Conservation (phyloP, 1,284 basidiomycete genomes). For the Vanrija sp. region DNA sequence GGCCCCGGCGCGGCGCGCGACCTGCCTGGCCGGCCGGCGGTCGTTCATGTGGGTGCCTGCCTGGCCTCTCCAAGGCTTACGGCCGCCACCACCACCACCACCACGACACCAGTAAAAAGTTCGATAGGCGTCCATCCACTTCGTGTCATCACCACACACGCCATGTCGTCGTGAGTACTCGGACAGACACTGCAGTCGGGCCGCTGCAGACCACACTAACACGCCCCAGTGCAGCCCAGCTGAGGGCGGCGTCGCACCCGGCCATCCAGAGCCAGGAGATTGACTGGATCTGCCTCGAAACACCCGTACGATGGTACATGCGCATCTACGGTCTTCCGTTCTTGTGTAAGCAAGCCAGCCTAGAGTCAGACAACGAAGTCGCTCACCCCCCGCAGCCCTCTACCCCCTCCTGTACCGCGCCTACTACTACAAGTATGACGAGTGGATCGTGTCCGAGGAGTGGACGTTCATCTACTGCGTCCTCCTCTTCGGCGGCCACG, state of each 20-base stretch:
- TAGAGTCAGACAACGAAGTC: no score
- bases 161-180: no score
- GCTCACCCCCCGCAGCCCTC: constrained; percentile 50
- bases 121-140: no score
- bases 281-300: constrained; percentile 71
- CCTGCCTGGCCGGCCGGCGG: no score
- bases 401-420: constrained; percentile 90
- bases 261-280: constrained; percentile 78
- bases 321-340: constrained; percentile 84
- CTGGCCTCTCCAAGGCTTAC: no score
- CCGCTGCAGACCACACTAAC: no score
- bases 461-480: constrained; percentile 95
- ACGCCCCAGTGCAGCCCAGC: not conserved
- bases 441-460: constrained; percentile 87
- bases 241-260: constrained; percentile 22
- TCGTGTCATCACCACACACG: no score
- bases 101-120: no score
- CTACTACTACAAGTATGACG: constrained; percentile 78
- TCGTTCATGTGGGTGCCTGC: no score
- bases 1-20: no score
- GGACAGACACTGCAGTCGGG: no score
- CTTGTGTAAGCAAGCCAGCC: constrained; percentile 31
- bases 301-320: constrained; percentile 68
- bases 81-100: no score
- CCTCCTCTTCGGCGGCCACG: constrained; percentile 77